phyloP scores from a whole-genome alignment of 306 rosid genomes.

The Sophora flavescens region DNA sequence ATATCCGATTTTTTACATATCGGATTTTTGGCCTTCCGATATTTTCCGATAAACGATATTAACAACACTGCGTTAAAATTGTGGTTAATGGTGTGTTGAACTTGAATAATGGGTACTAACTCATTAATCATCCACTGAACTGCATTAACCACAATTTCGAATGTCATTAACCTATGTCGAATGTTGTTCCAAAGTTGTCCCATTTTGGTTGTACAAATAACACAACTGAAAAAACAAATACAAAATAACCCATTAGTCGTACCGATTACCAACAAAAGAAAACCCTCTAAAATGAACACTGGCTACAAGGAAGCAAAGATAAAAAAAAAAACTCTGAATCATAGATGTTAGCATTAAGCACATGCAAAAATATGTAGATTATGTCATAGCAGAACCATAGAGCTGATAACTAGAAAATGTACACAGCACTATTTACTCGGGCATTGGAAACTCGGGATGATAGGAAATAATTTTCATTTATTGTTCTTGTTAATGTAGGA shows the following conservation, averaged over 20 bases:
- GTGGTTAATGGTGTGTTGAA: too few species aligned
- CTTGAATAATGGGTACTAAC: too few species aligned
- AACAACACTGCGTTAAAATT: too few species aligned
- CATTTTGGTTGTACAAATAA: too few species aligned
- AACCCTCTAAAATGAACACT: constrained; percentile 15
- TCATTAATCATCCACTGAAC: too few species aligned
- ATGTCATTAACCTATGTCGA: too few species aligned
- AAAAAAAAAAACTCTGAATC: not conserved
- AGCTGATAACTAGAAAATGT: not conserved
- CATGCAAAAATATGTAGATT: not conserved
- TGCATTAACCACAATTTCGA: too few species aligned
- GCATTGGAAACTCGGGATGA: not conserved
- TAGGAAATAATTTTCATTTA: not conserved
- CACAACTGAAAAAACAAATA: not conserved
- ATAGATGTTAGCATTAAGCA: not conserved
- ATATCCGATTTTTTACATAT: too few species aligned
- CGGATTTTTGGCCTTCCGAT: too few species aligned
- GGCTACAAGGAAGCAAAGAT: not conserved
- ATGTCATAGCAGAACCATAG: too few species aligned
- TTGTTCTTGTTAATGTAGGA: not conserved
- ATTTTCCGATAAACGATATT: too few species aligned
- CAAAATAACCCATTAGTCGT: not conserved
- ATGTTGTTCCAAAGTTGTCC: too few species aligned
- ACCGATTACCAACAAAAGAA: not conserved
- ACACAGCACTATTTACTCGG: not conserved